These are phyloP conservation scores for Xerocomus cyaneibrunnescens DNA, from an alignment of 1,284 basidiomycete genomes.

Conservation along the genomic window DNA sequence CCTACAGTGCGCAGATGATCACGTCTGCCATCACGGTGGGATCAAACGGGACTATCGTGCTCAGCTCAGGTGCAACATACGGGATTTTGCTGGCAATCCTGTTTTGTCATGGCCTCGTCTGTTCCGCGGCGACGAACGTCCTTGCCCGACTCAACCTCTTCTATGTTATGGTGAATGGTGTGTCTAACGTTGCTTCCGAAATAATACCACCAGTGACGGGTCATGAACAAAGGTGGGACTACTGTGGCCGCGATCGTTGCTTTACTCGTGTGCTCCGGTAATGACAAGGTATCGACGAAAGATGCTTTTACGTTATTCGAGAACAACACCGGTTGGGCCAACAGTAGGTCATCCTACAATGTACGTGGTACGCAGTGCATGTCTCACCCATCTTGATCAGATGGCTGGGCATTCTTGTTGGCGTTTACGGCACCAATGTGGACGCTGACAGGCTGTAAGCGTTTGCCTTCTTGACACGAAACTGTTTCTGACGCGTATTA, in stretches of 20 bases:
- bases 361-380: neutral
- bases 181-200: constrained; percentile 18
- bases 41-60: constrained; percentile 49
- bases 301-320: constrained; percentile 70
- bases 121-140: constrained; percentile 65
- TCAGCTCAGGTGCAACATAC: constrained; percentile 62
- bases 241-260: constrained; percentile 59
- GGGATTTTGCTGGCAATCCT: constrained; percentile 65
- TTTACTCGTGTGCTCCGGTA: constrained; percentile 55
- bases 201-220: neutral
- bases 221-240: constrained; percentile 48
- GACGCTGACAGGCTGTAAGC: constrained; percentile 71
- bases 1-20: constrained; percentile 66
- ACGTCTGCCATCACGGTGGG: constrained; percentile 65
- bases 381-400: constrained; percentile 33
- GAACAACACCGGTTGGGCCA: constrained; percentile 69
- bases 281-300: constrained; percentile 58
- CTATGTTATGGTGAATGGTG: constrained; percentile 64
- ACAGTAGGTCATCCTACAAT: constrained; percentile 40
- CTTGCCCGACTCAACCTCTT: constrained; percentile 68
- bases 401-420: constrained; percentile 70
- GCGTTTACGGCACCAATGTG: constrained; percentile 76
- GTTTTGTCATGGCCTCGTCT: constrained; percentile 63
- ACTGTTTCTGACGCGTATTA: constrained; percentile 25
- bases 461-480: neutral